Evolutionary conservation across 768 basidiomycete species (phyloP).

Genomic region (Auricularia auricula-judae): DNA sequence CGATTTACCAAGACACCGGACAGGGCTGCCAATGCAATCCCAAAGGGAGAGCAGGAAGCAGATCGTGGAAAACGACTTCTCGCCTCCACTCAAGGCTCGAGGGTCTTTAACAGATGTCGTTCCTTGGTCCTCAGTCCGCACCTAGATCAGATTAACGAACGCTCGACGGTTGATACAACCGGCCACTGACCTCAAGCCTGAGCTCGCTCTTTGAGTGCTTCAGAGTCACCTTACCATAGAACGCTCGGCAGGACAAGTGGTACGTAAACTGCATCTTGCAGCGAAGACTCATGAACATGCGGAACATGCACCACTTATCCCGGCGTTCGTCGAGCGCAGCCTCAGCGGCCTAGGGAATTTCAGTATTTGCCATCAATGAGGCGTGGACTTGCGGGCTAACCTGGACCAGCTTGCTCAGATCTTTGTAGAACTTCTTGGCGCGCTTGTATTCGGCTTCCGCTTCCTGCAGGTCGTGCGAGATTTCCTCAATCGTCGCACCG

Average conservation of each 20-base stretch:
- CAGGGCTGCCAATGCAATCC: constrained; percentile 90
- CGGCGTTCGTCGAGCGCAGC: constrained; percentile 55
- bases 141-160: neutral
- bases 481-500: constrained; percentile 67
- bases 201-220: constrained; percentile 60
- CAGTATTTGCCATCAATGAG: neutral
- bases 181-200: constrained; percentile 25
- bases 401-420: constrained; percentile 55
- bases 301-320: constrained; percentile 76
- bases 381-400: constrained; percentile 23
- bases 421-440: constrained; percentile 53
- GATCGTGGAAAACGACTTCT: constrained; percentile 95
- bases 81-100: constrained; percentile 80
- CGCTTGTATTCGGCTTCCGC: constrained; percentile 47
- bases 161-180: neutral
- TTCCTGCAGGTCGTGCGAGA: constrained; percentile 59
- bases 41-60: constrained; percentile 89
- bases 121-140: neutral
- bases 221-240: constrained; percentile 82
- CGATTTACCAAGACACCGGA: constrained; percentile 73
- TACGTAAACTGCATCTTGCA: constrained; percentile 75
- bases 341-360: constrained; percentile 43
- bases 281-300: constrained; percentile 74
- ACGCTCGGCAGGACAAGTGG: constrained; percentile 77
- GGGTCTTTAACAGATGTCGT: constrained; percentile 48